Percentiles rank a stretch among this genome's conserved stretches.
Evolutionary conservation across 352 stramenopile genomes (phyloP).

Genomic region (Thalassiosira delicatula): DNA sequence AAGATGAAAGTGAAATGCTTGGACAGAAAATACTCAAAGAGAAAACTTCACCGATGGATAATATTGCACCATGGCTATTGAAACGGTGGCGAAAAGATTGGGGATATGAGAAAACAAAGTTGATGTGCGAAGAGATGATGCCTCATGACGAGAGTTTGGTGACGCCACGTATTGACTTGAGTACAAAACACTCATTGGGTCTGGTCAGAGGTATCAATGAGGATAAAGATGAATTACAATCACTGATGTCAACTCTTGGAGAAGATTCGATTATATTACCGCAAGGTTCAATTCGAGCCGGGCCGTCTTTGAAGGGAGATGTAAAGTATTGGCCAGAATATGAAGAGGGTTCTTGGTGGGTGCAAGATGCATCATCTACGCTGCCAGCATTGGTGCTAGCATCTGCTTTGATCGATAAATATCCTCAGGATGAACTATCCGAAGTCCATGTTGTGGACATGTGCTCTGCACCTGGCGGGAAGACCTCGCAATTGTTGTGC

Average conservation of each 20-base stretch:
- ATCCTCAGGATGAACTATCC: constrained; percentile 55
- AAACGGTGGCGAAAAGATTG: constrained; percentile 69
- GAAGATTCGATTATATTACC: constrained; percentile 57
- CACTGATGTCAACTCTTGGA: too few species aligned
- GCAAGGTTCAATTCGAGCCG: constrained; percentile 54
- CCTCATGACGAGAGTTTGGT: too few species aligned
- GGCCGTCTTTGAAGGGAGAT: constrained; percentile 45
- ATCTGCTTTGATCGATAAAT: constrained; percentile 51
- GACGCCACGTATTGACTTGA: too few species aligned
- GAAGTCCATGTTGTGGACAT: constrained; percentile 90
- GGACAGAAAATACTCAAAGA: constrained; percentile 48
- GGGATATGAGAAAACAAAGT: constrained; percentile 63
- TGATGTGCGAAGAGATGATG: constrained; percentile 74
- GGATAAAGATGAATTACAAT: too few species aligned
- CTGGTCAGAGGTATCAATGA: too few species aligned
- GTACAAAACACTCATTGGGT: too few species aligned
- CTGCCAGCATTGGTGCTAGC: constrained; percentile 74
- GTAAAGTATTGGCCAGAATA: constrained; percentile 70
- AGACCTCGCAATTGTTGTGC: constrained; percentile 93
- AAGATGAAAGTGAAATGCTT: constrained; percentile 42
- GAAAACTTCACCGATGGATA: constrained; percentile 67
- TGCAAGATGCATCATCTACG: constrained; percentile 81
- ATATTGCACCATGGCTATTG: constrained; percentile 74
- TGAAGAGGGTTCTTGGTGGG: constrained; percentile 78
- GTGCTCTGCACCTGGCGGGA: constrained; percentile 93